These are phyloP conservation scores for Dryadomyces quercivorus DNA, from an alignment of 2,329 filamentous ascomycete species.

Conservation along the genomic window DNA sequence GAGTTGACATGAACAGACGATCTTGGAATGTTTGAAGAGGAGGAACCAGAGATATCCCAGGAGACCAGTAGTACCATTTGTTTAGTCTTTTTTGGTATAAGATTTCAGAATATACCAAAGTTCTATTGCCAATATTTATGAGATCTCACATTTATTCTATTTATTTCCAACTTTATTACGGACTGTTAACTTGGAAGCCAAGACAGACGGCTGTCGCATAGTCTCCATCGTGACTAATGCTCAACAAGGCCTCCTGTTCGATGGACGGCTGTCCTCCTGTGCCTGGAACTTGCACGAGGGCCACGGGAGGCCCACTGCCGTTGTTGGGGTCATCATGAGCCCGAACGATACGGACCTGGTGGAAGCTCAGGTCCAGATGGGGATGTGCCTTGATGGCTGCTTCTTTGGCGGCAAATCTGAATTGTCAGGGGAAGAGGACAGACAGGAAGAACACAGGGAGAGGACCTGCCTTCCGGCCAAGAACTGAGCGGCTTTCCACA, in stretches of 20 bases:
- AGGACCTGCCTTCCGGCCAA: conserved; percentile 30
- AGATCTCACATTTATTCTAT: too few species aligned
- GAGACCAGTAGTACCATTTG: neutral
- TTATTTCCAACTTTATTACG: too few species aligned
- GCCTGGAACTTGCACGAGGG: conserved; percentile 21
- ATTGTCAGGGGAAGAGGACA: neutral
- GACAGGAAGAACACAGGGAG: neutral
- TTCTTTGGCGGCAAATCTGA: conserved; percentile 61
- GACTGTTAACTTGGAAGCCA: conserved; percentile 28
- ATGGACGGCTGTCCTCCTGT: conserved; percentile 2
- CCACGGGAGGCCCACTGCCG: conserved; percentile 27
- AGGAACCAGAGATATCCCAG: conserved; percentile 10
- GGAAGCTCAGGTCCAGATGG: conserved; percentile 44
- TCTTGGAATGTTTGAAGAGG: neutral
- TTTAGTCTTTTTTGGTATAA: neutral
- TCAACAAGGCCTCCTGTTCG: conserved; percentile 48
- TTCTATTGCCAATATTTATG: neutral
- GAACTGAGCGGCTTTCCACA: conserved; percentile 27
- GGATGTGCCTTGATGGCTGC: conserved; percentile 61
- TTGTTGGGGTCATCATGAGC: neutral
- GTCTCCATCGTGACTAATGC: conserved; percentile 78
- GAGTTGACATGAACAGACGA: conserved; percentile 1
- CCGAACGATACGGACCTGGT: conserved; percentile 39
- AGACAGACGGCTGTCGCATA: conserved; percentile 65
- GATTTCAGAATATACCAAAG: neutral